Evolutionary conservation across 1,284 basidiomycete genomes (phyloP), one percentile per base, ranked within the genome.

Genomic region (Microbotryum lychnidis-dioicae): DNA sequence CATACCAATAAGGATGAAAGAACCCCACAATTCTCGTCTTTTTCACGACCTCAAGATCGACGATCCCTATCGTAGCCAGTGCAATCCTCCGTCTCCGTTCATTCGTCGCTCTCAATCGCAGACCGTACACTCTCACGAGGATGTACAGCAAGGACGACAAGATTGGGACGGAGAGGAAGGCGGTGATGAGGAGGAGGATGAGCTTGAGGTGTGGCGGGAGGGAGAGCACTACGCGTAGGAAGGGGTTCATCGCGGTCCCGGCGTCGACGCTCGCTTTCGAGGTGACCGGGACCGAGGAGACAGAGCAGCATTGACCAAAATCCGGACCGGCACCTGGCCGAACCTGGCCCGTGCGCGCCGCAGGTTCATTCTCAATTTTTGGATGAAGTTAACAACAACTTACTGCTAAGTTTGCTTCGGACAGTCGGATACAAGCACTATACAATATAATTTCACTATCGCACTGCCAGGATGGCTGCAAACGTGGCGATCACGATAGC

Each of bases 1-100:
- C 84, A 77, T 71, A 92, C 91, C 91, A 96, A 76, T 92, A 97
- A 0, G 93, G 93, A 76, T 97, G 93, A 75, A 96, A 93, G 77
- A 97, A 90, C 0, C 89, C 93, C 14, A 92, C 79, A 7, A 90
- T 33, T n/a, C 10, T 59, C 6, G 29, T 21, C 45, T 25, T 48
- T 8, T 23, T 25, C 57, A 45, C 25, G 9, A 21, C n/a, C 8
- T 58, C 50, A 18, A 29, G 21, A n/a, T 59, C 57, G 10, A 37
- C 33, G 12, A 54, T 54, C 12, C 51, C 51, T 6, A 59, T n/a
- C 5, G 14, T 14, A 18, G 42, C 3, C 12, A 59, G 46, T 8
- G 48, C n/a, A 27, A 20, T 49, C 29, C 33, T 27, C 31, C 57
- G 45, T 18, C 44, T 31, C 5, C 29, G 20, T 3, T n/a, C 33